Evolutionary conservation across 208 protist genomes (phyloP), one percentile per base, ranked within the genome.

Genomic region (Baffinella frigidus): DNA sequence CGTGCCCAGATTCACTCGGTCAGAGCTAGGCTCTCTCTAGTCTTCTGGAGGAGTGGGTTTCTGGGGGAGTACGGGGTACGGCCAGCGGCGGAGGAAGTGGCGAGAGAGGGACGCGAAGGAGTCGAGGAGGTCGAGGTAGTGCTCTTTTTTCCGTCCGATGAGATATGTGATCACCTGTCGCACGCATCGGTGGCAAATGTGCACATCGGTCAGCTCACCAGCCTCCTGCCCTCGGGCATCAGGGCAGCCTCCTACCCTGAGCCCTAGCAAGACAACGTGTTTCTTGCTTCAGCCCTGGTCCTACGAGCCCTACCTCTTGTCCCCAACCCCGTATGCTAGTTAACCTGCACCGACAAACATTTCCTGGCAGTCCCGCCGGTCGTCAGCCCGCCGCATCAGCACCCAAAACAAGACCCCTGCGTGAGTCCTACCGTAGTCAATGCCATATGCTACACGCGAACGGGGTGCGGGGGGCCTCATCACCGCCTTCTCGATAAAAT

Each of bases 51-150:
- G n/a, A n/a, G n/a, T n/a, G n/a, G n/a, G n/a, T n/a, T n/a, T n/a
- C n/a, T n/a, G n/a, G n/a, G n/a, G n/a, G n/a, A n/a, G n/a, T n/a
- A n/a, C 38, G 17, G 77, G 77, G 77, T 87, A 87, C 3, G 77
- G 77, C n/a, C 30, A 68, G 27, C 50, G 36, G 41, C 11, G 10
- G 33, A 87, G 77, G 38, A 87, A 41, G 44, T 87, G 43, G 7
- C 45, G 43, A 7, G 27, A 24, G 77, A 87, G 77, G 33, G 77
- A 45, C 39, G 20, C 14, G 50, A 87, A 43, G 7, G 77, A 87
- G 77, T 87, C 77, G 77, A 87, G 77, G 2, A 87, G 77, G 44
- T 87, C 77, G 7, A 80, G 71, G 24, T 24, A 80, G 77, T 87
- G 77, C 38, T 87, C 77, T 3, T 14, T 9, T 20, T 61, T 45